Conservation (phyloP, 2,329 filamentous ascomycete genomes). For the Epichloe sibirici region DNA sequence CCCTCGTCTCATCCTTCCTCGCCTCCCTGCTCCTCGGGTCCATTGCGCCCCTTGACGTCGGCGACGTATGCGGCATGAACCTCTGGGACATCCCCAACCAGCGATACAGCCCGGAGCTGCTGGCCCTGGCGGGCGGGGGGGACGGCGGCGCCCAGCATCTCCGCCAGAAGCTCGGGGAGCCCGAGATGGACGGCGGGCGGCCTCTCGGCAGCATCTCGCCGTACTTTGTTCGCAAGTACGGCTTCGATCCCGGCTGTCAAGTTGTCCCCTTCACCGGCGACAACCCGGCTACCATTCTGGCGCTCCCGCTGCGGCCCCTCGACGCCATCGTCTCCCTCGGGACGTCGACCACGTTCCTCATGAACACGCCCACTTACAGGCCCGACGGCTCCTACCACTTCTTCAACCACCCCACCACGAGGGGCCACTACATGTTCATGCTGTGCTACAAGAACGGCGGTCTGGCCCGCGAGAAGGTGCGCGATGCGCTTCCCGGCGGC, state of each 20-base stretch:
- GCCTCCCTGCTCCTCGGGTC: conserved; percentile 78
- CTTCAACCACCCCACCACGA: conserved; percentile 91
- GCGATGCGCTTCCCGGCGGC: conserved; percentile 60
- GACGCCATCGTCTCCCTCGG: conserved; percentile 93
- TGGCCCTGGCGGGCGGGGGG: conserved; percentile 68
- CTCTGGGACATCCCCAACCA: conserved; percentile 78
- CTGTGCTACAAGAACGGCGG: conserved; percentile 98
- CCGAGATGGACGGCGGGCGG: conserved; percentile 68
- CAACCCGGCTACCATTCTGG: conserved; percentile 90
- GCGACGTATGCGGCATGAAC: conserved; percentile 94
- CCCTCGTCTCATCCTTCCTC: conserved; percentile 88
- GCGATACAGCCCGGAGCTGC: conserved; percentile 60
- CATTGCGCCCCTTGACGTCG: conserved; percentile 83
- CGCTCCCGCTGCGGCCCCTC: conserved; percentile 71
- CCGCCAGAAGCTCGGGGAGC: conserved; percentile 65
- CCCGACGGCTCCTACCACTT: conserved; percentile 90
- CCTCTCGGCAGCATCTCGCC: conserved; percentile 61
- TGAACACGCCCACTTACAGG: conserved; percentile 87
- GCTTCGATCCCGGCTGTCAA: conserved; percentile 62
- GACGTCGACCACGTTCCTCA: conserved; percentile 92
- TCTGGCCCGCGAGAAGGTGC: conserved; percentile 78
- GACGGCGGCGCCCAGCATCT: conserved; percentile 48
- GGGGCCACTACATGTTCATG: conserved; percentile 98
- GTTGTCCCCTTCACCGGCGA: conserved; percentile 87
- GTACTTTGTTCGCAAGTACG: conserved; percentile 72